Evolutionary conservation across 176 grass and related monocot genomes (phyloP), one percentile per base, ranked within the genome.

Genomic region (Leersia perrieri): DNA sequence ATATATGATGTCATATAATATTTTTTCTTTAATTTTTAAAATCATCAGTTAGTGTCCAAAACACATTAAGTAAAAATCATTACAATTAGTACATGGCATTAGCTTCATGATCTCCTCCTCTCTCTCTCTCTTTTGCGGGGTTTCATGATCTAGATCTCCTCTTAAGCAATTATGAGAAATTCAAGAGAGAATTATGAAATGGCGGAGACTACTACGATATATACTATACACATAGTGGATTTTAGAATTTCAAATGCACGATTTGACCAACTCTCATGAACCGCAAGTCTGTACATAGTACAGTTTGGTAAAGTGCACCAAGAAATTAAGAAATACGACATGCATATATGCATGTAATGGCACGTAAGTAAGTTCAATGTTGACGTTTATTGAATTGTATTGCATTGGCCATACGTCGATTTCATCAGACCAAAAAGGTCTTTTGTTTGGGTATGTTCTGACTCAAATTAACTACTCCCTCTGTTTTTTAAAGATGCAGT

Each of bases 221-320:
- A 7, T 51, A 53, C 49, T n/a, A 20, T n/a, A n/a, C 3, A n/a
- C 9, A 53, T 20, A 53, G 49, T 53, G 49, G 22, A 22, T 22
- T 53, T 53, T 53, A 53, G 49, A 15, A 7, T 72, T 9, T 62
- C 63, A 27, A 8, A 20, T 29, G 51, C 12, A 83, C 7, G 36
- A 15, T 77, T 84, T 70, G 73, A 63, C 77, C 73, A 47, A 77
- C 28, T 42, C 45, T n/a, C 45, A 39, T 28, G 33, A 83, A 55
- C 22, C 9, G 4, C 55, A 1, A 38, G 18, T 8, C 20, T 53
- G 20, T 53, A 53, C 20, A n/a, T 22, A n/a, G n/a, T n/a, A 53
- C 49, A 53, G 49, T 3, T 31, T 35, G 5, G 83, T 75, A 2
- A 11, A n/a, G 23, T 45, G 38, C 11, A 7, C 16, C 47, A 51